phyloP scores from a whole-genome alignment of 306 rosid species.

The Ziziphus jujuba region DNA sequence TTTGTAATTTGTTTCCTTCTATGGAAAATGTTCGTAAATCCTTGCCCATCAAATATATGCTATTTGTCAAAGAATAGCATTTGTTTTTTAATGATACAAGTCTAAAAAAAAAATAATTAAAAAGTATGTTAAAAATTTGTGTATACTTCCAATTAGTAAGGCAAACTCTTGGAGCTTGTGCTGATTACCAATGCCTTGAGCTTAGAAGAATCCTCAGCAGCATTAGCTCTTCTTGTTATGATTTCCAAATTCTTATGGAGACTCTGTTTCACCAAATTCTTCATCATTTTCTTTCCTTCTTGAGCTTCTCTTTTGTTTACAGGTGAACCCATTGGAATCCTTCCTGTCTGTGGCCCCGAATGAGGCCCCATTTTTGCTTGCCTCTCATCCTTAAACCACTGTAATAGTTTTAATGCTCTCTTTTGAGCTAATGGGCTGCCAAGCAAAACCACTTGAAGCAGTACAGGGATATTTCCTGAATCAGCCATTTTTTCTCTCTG shows the following conservation, averaged over 20 bases:
- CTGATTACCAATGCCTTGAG: slow-evolving; percentile 70
- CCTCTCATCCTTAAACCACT: slow-evolving; percentile 87
- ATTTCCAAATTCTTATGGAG: slow-evolving; percentile 78
- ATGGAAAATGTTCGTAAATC: not conserved
- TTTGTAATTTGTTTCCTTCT: not conserved
- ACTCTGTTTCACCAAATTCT: slow-evolving; percentile 87
- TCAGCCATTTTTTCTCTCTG: slow-evolving; percentile 73
- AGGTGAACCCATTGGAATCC: slow-evolving; percentile 64
- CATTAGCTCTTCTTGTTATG: slow-evolving; percentile 73
- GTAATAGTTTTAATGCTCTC: slow-evolving; percentile 80
- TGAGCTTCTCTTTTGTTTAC: slow-evolving; percentile 44
- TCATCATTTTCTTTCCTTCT: slow-evolving; percentile 86
- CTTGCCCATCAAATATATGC: slow-evolving; percentile 1
- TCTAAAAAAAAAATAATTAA: not conserved
- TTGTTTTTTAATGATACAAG: not conserved
- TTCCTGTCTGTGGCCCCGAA: slow-evolving; percentile 89
- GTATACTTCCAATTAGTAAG: slow-evolving; percentile 46
- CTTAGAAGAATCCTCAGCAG: slow-evolving; percentile 48
- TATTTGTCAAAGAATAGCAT: slow-evolving; percentile 2
- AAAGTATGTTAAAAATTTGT: not conserved
- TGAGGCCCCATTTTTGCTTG: slow-evolving; percentile 77
- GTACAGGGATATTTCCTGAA: slow-evolving; percentile 68
- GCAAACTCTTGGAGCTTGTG: slow-evolving; percentile 93
- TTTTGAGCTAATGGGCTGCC: slow-evolving; percentile 84
- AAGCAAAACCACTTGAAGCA: slow-evolving; percentile 74